Evolutionary conservation across 1,284 basidiomycete species (phyloP).

Genomic region (Ceratobasidium sp.): DNA sequence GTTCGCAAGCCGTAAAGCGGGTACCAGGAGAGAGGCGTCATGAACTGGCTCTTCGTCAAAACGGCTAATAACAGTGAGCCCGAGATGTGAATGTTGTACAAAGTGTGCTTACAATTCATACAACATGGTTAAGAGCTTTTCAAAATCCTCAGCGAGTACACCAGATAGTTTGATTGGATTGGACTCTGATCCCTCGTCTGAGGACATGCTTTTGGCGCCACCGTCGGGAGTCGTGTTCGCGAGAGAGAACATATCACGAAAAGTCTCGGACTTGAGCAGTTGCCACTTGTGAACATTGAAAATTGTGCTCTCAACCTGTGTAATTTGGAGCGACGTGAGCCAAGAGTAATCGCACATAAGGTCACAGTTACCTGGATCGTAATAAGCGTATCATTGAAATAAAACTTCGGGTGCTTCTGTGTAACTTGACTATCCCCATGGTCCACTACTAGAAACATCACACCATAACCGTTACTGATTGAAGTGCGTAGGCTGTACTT

Average conservation of each 20-base stretch:
- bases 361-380: conserved; percentile 2
- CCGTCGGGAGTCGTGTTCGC: not conserved
- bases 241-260: conserved; percentile 43
- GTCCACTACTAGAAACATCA: too few relatives aligned
- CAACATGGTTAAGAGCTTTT: conserved; percentile 15
- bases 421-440: too few relatives aligned
- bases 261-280: conserved; percentile 31
- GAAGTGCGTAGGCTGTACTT: too few relatives aligned
- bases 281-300: conserved; percentile 32
- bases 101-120: conserved; percentile 10
- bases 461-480: too few relatives aligned
- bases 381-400: conserved; percentile 27
- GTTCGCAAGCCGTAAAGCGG: conserved; percentile 44
- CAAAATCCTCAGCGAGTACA: conserved; percentile 14
- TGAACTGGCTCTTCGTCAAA: not conserved
- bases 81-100: not conserved
- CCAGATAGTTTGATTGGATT: conserved; percentile 30
- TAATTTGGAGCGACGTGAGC: not conserved
- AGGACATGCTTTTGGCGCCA: not conserved
- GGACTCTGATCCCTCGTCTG: not conserved
- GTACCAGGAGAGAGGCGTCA: not conserved
- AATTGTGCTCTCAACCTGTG: conserved; percentile 38
- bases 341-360: not conserved
- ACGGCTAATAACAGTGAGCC: not conserved
- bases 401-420: conserved; percentile 20